Evolutionary conservation across 2,329 filamentous ascomycete species (phyloP).

Genomic region (Claviceps monticola): DNA sequence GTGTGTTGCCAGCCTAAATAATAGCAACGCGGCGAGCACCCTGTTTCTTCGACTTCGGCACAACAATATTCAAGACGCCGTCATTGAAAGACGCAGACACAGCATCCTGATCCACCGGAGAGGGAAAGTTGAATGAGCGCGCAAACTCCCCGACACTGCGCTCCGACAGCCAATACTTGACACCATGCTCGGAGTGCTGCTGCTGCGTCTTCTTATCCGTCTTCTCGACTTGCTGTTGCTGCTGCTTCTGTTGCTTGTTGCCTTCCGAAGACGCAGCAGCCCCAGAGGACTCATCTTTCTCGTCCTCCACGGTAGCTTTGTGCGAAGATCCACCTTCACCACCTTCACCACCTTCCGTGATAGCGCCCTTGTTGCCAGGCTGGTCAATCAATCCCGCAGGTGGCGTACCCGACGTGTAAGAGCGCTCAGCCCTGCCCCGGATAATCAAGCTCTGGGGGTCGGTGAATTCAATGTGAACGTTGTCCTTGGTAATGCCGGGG

Average conservation of each 20-base stretch:
- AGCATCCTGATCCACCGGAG: constrained; percentile 41
- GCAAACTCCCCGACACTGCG: constrained; percentile 50
- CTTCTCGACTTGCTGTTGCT: constrained; percentile 9
- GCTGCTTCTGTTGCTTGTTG: constrained; percentile 1
- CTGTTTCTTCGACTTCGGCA: constrained; percentile 31
- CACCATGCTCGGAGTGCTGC: constrained; percentile 16
- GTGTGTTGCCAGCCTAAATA: constrained; percentile 8
- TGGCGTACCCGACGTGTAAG: constrained; percentile 34
- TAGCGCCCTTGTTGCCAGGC: constrained; percentile 14
- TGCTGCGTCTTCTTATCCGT: constrained; percentile 13
- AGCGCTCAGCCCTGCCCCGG: constrained; percentile 50
- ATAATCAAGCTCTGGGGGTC: constrained; percentile 56
- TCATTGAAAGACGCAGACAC: constrained; percentile 49
- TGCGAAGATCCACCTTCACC: constrained; percentile 19
- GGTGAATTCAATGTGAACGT: constrained; percentile 61
- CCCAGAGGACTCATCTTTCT: constrained; percentile 11
- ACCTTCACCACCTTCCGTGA: constrained; percentile 20
- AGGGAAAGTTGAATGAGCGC: constrained; percentile 50
- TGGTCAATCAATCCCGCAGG: constrained; percentile 30
- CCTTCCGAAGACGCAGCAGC: constrained; percentile 6
- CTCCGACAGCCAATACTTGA: constrained; percentile 54
- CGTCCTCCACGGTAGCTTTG: constrained; percentile 49
- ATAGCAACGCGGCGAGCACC: constrained; percentile 12
- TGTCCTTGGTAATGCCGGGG: constrained; percentile 55
- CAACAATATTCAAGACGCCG: constrained; percentile 44